phyloP scores from a whole-genome alignment of 441 rosid genomes.

The Melastoma candidum region DNA sequence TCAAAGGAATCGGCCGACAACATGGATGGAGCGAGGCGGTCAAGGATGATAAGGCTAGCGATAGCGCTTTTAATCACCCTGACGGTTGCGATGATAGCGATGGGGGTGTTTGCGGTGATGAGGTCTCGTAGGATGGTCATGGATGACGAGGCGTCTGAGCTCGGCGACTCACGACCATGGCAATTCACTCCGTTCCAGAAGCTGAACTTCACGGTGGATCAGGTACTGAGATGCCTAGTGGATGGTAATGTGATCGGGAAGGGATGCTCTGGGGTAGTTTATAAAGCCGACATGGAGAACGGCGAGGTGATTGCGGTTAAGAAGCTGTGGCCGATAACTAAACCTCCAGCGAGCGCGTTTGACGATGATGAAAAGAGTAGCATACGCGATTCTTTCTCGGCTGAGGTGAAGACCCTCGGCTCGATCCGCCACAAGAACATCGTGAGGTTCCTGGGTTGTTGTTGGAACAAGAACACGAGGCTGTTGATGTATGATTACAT shows the following conservation, averaged over 20 bases:
- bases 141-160: slow-evolving; percentile 60
- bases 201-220: slow-evolving; percentile 79
- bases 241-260: slow-evolving; percentile 89
- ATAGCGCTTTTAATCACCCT: slow-evolving; percentile 55
- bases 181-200: slow-evolving; percentile 97
- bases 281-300: slow-evolving; percentile 82
- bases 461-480: slow-evolving; percentile 78
- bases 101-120: slow-evolving; percentile 66
- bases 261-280: slow-evolving; percentile 90
- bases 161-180: slow-evolving; percentile 84
- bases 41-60: slow-evolving; percentile 57
- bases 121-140: slow-evolving; percentile 36
- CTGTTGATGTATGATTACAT: slow-evolving; percentile 87
- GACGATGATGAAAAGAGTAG: slow-evolving; percentile 35
- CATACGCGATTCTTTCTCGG: slow-evolving; percentile 87
- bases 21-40: slow-evolving; percentile 23
- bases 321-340: slow-evolving; percentile 81
- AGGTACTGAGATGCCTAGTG: slow-evolving; percentile 62
- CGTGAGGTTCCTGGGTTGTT: slow-evolving; percentile 84
- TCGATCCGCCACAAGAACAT: slow-evolving; percentile 95
- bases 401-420: slow-evolving; percentile 88
- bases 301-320: slow-evolving; percentile 91
- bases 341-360: slow-evolving; percentile 30
- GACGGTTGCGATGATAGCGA: slow-evolving; percentile 54
- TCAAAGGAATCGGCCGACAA: slow-evolving; percentile 22